These are phyloP conservation scores for Aeschynomene evenia DNA, from an alignment of 306 rosid species.

Conservation along the genomic window DNA sequence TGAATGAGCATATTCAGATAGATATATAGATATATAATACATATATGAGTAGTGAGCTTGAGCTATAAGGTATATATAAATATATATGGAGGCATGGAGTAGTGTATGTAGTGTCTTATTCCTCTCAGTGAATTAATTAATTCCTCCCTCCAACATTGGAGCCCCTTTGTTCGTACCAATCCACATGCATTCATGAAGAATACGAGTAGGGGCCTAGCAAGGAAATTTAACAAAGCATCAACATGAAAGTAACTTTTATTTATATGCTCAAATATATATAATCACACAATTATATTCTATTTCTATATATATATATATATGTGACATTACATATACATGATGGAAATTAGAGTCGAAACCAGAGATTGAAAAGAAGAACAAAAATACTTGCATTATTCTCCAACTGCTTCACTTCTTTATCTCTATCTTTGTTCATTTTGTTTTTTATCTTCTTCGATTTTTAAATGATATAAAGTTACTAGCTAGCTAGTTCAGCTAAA, in stretches of 20 bases:
- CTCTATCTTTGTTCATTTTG: no score
- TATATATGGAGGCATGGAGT: neutral
- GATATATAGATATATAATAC: neutral
- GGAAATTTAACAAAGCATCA: neutral
- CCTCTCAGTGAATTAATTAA: neutral
- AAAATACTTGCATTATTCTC: neutral
- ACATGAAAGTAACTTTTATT: slow-evolving; percentile 8
- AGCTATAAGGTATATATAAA: neutral
- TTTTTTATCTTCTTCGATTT: no score
- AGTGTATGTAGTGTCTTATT: neutral
- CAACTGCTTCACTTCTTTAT: neutral
- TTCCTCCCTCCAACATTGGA: slow-evolving; percentile 28
- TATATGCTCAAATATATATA: neutral
- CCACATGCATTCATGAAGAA: slow-evolving; percentile 35
- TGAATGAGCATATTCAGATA: slow-evolving; percentile 16
- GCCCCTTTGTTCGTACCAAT: slow-evolving; percentile 34
- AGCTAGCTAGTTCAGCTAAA: neutral
- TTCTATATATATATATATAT: neutral
- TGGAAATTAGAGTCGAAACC: neutral
- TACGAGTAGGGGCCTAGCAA: slow-evolving; percentile 9
- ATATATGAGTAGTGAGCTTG: neutral
- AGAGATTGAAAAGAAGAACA: neutral
- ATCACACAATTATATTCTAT: no score
- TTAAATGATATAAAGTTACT: no score
- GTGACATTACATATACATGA: neutral